Conservation (phyloP, 148 eudicot species). For the Hydrangea macrophylla region DNA sequence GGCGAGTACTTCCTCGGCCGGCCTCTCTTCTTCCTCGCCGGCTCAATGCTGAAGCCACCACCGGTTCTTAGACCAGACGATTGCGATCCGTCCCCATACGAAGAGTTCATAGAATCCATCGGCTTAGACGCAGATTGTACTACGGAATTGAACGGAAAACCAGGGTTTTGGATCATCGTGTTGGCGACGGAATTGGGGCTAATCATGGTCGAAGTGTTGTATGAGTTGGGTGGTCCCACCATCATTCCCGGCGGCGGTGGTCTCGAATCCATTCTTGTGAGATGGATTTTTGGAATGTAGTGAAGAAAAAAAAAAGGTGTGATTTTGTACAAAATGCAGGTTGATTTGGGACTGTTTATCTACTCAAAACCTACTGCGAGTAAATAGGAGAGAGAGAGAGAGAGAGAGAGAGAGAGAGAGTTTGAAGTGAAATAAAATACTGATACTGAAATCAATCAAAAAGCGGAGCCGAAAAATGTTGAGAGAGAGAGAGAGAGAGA, state of each 20-base stretch:
- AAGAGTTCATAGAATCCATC: constrained; percentile 26
- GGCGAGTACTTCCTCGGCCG: constrained; percentile 93
- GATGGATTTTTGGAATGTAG: constrained; percentile 13
- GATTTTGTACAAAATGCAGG: constrained; percentile 6
- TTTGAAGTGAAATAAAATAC: background rate
- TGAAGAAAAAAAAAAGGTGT: background rate
- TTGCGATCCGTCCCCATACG: constrained; percentile 32
- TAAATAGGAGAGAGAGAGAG: constrained; percentile 1
- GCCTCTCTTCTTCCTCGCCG: constrained; percentile 79
- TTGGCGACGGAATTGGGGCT: constrained; percentile 24
- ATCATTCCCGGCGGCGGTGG: constrained; percentile 32
- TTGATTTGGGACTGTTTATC: constrained; percentile 3
- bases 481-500: too few relatives aligned
- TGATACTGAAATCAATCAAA: background rate
- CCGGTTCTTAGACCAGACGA: constrained; percentile 18
- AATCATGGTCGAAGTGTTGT: constrained; percentile 15
- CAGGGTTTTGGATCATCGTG: constrained; percentile 31
- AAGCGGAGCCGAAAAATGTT: background rate
- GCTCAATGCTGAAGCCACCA: constrained; percentile 47
- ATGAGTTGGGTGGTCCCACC: constrained; percentile 24
- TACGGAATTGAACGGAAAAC: constrained; percentile 41
- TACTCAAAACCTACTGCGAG: background rate
- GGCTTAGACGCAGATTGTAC: constrained; percentile 18
- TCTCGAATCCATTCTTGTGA: constrained; percentile 19
- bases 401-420: background rate